Percentiles rank a stretch among this genome's conserved stretches.
Conservation (phyloP, 2,329 filamentous ascomycete genomes). For the Chrysoporthe austroafricana region DNA sequence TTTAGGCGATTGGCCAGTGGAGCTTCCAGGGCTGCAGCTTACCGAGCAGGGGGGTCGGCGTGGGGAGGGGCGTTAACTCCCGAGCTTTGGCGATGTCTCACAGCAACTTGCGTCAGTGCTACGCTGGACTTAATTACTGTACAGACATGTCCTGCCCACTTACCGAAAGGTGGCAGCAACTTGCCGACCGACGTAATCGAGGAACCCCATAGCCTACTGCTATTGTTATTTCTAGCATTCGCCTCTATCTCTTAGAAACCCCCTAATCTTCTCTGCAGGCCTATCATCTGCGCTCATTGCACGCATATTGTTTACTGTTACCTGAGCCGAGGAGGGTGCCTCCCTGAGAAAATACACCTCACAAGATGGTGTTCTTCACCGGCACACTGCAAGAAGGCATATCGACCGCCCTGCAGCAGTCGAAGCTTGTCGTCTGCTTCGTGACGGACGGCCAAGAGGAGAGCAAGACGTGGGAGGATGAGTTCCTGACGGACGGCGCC, state of each 20-base stretch:
- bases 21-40: slow-evolving; percentile 9
- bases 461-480: slow-evolving; percentile 73
- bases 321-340: neutral
- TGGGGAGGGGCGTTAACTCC: neutral
- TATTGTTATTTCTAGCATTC: neutral
- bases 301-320: too few relatives aligned
- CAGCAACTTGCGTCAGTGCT: neutral
- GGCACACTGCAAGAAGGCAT: slow-evolving; percentile 84
- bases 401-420: slow-evolving; percentile 70
- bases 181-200: neutral
- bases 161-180: neutral
- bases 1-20: slow-evolving; percentile 7
- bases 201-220: neutral
- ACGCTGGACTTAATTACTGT: neutral
- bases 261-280: neutral
- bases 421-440: slow-evolving; percentile 83
- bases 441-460: slow-evolving; percentile 76
- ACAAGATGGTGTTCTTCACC: slow-evolving; percentile 72
- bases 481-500: slow-evolving; percentile 63
- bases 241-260: neutral
- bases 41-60: neutral
- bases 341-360: neutral
- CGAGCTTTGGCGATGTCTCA: neutral
- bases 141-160: neutral
- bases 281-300: neutral